phyloP scores from a whole-genome alignment of 2,329 filamentous ascomycete species.

The Hortaea werneckii region DNA sequence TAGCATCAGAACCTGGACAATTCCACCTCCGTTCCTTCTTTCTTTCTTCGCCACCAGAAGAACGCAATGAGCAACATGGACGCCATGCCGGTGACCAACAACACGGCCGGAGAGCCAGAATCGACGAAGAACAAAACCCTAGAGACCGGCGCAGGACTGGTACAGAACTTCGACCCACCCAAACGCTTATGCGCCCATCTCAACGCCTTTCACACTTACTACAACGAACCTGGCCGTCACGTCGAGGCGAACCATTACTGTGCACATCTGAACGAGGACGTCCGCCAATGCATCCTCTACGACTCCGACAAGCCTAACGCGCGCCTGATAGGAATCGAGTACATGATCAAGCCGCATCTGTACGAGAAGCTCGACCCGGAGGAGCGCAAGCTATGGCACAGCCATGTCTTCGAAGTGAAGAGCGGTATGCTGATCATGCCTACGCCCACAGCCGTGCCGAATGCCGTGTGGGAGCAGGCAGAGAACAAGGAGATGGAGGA shows the following conservation, averaged over 20 bases:
- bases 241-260: constrained; percentile 84
- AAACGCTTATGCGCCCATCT: constrained; percentile 70
- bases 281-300: constrained; percentile 79
- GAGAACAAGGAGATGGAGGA: constrained; percentile 76
- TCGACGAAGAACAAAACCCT: constrained; percentile 48
- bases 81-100: constrained; percentile 24
- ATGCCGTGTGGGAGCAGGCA: constrained; percentile 59
- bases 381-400: constrained; percentile 72
- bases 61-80: constrained; percentile 5
- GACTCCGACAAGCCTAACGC: constrained; percentile 58
- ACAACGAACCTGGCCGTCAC: constrained; percentile 55
- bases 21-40: too few relatives aligned
- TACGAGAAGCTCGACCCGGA: constrained; percentile 55
- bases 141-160: constrained; percentile 49
- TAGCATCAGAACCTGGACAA: too few relatives aligned
- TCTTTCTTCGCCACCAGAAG: background rate
- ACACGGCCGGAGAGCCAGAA: constrained; percentile 40
- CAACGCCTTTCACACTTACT: constrained; percentile 79
- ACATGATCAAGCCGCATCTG: constrained; percentile 66
- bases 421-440: constrained; percentile 75
- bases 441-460: constrained; percentile 44
- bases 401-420: constrained; percentile 64
- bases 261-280: constrained; percentile 63
- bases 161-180: constrained; percentile 59
- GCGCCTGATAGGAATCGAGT: constrained; percentile 73